A percentile compares a stretch with the other conserved stretches of the same genome.
Conservation (phyloP, 2,329 filamentous ascomycete genomes). For the Exophiala sp. region DNA sequence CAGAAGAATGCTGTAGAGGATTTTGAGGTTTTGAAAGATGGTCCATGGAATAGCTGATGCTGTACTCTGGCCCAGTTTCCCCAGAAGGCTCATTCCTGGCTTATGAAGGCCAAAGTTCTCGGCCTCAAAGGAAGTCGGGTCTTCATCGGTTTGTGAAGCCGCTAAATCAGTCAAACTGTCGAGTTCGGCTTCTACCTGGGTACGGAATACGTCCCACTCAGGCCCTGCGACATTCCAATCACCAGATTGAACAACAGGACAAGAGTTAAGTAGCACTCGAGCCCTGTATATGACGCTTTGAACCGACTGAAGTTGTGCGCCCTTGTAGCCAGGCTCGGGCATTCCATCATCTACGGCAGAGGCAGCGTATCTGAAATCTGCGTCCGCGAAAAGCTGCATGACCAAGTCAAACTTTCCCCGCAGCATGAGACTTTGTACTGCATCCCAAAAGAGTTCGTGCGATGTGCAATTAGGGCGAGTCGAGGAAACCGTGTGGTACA, state of each 20-base stretch:
- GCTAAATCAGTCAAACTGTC: conserved; percentile 70
- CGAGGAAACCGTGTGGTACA: conserved; percentile 59
- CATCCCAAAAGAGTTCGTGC: conserved; percentile 78
- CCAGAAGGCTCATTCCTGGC: conserved; percentile 13
- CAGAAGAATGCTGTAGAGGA: conserved; percentile 72
- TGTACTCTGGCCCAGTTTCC: conserved; percentile 16
- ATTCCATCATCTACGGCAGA: conserved; percentile 58
- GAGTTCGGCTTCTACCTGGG: conserved; percentile 63
- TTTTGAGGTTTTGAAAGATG: conserved; percentile 76
- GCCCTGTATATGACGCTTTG: conserved; percentile 64
- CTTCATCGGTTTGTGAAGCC: conserved; percentile 59
- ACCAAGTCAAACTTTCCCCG: conserved; percentile 67
- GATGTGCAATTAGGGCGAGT: conserved; percentile 67
- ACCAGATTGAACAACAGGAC: conserved; percentile 56
- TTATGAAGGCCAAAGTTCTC: conserved; percentile 41
- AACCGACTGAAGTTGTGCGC: conserved; percentile 70
- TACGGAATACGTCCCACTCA: conserved; percentile 79
- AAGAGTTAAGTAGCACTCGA: conserved; percentile 63
- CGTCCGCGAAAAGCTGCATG: conserved; percentile 62
- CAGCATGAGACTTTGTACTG: conserved; percentile 65
- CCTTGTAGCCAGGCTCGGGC: conserved; percentile 63
- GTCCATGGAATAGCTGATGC: conserved; percentile 30
- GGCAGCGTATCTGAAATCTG: conserved; percentile 71
- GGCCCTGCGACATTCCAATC: conserved; percentile 79
- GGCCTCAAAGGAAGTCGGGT: conserved; percentile 43